Evolutionary conservation across 768 basidiomycete species (phyloP).

Genomic region (Leccinum ochraceum): DNA sequence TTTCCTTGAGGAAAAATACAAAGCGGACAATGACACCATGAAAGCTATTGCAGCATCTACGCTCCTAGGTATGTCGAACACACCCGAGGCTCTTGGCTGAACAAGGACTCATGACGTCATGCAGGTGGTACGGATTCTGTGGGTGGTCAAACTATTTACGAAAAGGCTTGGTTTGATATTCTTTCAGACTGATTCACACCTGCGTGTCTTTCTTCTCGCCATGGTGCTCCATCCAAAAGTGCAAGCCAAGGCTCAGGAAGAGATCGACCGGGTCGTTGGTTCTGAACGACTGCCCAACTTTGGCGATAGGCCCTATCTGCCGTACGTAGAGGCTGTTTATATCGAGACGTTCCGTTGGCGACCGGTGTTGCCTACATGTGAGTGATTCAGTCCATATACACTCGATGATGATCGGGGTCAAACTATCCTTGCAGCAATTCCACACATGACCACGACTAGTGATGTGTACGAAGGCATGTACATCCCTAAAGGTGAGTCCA

Average conservation of each 20-base stretch:
- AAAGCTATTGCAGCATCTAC: conserved; percentile 25
- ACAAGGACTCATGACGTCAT: not conserved
- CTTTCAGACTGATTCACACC: conserved; percentile 12
- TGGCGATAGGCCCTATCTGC: conserved; percentile 27
- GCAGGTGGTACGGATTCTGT: conserved; percentile 32
- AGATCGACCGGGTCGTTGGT: conserved; percentile 36
- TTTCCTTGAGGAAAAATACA: conserved; percentile 10
- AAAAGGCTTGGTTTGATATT: not conserved
- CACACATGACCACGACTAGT: conserved; percentile 25
- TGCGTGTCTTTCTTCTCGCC: conserved; percentile 34
- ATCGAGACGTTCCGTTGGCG: conserved; percentile 36
- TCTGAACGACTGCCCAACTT: conserved; percentile 31
- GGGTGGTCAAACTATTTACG: not conserved
- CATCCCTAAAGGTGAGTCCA: conserved; percentile 28
- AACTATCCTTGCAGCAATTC: conserved; percentile 16
- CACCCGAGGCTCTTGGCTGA: not conserved
- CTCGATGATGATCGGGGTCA: not conserved
- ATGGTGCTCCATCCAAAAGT: conserved; percentile 36
- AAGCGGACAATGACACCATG: conserved; percentile 10
- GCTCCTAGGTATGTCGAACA: conserved; percentile 23
- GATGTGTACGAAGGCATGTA: conserved; percentile 33
- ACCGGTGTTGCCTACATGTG: conserved; percentile 30
- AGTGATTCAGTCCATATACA: conserved; percentile 2
- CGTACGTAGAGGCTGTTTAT: conserved; percentile 34
- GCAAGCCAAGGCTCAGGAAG: conserved; percentile 33